Evolutionary conservation across 345 rosid species (phyloP).

Genomic region (Citrus mangshanensis): DNA sequence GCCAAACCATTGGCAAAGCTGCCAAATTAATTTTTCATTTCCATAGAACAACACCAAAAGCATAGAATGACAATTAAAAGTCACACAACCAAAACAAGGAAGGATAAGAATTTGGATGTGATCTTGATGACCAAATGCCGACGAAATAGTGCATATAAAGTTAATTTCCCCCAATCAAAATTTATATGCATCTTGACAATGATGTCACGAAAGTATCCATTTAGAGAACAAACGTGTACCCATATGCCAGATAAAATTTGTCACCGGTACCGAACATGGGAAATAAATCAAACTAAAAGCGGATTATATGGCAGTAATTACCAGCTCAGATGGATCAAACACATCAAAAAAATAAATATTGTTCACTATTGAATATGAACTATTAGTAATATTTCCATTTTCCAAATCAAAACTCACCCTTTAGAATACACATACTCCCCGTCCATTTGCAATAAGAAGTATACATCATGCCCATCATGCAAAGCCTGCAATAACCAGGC

Average conservation of each 20-base stretch:
- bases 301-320: neutral
- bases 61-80: neutral
- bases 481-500: conserved; percentile 52
- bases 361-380: neutral
- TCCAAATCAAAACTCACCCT: conserved; percentile 46
- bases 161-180: neutral
- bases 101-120: neutral
- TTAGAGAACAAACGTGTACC: neutral
- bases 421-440: conserved; percentile 76
- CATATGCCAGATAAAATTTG: neutral
- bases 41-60: conserved; percentile 1
- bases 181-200: neutral
- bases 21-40: neutral
- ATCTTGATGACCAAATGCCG: neutral
- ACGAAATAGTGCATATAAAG: neutral
- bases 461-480: conserved; percentile 85
- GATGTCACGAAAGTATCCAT: neutral
- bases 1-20: conserved; percentile 8
- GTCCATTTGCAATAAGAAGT: conserved; percentile 82
- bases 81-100: neutral
- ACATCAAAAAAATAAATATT: neutral
- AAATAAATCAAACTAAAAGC: neutral
- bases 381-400: neutral
- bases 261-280: neutral
- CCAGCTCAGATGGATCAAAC: neutral